A percentile compares a stretch with the other conserved stretches of the same genome.
phyloP scores from a whole-genome alignment of 805 yeast species.

The Candida patagonica region DNA sequence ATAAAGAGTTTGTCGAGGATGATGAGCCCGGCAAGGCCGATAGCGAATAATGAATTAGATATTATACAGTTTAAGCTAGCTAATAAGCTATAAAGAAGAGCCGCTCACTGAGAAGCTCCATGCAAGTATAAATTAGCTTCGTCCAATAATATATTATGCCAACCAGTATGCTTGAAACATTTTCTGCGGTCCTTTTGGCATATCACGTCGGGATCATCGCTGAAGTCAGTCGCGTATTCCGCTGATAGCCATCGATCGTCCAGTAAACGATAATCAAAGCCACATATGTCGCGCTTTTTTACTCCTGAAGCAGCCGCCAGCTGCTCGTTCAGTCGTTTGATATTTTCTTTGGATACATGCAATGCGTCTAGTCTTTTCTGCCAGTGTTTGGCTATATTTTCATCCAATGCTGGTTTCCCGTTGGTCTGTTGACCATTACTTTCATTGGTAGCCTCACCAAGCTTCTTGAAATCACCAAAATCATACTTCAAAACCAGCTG shows the following conservation, averaged over 20 bases:
- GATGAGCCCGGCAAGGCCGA: constrained; percentile 32
- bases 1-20: constrained; percentile 27
- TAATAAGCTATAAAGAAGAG: neutral
- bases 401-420: too few species aligned
- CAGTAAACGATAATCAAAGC: constrained; percentile 13
- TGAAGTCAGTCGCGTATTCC: neutral
- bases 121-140: constrained; percentile 3
- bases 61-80: neutral
- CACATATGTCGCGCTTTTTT: constrained; percentile 20
- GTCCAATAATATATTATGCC: constrained; percentile 15
- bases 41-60: constrained; percentile 2
- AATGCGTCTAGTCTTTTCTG: constrained; percentile 10
- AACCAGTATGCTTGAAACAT: constrained; percentile 17
- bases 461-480: neutral
- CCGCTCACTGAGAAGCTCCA: neutral
- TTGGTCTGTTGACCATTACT: neutral
- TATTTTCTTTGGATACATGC: constrained; percentile 16
- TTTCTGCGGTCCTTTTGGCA: constrained; percentile 17
- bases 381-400: constrained; percentile 2
- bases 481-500: constrained; percentile 6
- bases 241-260: constrained; percentile 8
- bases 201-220: constrained; percentile 7
- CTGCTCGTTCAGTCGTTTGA: constrained; percentile 17
- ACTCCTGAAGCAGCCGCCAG: constrained; percentile 16
- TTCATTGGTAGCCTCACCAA: neutral